Evolutionary conservation across 2,329 filamentous ascomycete species (phyloP), one percentile per base, ranked within the genome.

Genomic region (Aspergillus pseudoviridinutans): DNA sequence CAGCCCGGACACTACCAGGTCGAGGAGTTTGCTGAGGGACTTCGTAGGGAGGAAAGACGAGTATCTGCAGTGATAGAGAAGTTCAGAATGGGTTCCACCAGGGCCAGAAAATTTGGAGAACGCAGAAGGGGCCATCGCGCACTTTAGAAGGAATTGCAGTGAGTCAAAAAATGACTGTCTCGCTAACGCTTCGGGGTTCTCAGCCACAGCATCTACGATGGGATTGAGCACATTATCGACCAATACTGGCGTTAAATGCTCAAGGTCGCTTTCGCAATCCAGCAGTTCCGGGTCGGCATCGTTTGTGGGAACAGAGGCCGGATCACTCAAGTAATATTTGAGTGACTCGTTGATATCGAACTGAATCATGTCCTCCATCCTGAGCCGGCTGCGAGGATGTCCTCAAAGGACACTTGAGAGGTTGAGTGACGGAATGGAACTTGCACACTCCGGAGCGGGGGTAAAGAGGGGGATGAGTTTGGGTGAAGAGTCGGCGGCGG

Each of bases 311-410:
- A 97, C 89, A 42, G 86, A 84, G 49, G 87, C 81, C 8, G 94
- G 93, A 74, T 97, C 93, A 77, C 91, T 95, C 84, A 97, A 90
- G 78, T 97, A 99, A 74, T 91, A 85, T 82, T 96, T 97, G 75
- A 97, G 88, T 64, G 92, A 91, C 80, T 96, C 89, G 75, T 97
- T 96, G 76, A 99, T 91, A 75, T 97, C 91, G 79, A 99, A 99
- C 70, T 88, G 84, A 73, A 92, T 84, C 62, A 76, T 78, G 63
- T 80, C 79, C 66, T 82, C 82, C 79, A 89, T 89, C 70, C 81
- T 88, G 87, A 61, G 58, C 59, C 59, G 56, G 58, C 58, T 51
- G 51, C 56, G 60, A 64, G 61, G 24, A 52, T 41, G 29, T 51
- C 66, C 61, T 66, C 61, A 53, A 53, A 54, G 50, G 51, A 58